Conservation (phyloP, 2,329 filamentous ascomycete genomes). For the Colletotrichum sp. region DNA sequence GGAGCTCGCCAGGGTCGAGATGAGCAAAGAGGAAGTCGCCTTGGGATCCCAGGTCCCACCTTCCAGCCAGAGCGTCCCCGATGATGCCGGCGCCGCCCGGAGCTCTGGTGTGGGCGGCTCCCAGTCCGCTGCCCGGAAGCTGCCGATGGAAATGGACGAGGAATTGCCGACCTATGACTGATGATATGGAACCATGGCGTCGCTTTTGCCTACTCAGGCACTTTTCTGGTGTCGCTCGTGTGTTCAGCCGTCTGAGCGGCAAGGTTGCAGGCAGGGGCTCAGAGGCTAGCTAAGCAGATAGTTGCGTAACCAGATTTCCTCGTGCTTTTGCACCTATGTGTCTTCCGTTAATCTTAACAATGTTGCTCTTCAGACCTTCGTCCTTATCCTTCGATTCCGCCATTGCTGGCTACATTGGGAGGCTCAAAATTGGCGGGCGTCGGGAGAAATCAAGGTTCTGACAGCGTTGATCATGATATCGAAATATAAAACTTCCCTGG, state of each 20-base stretch:
- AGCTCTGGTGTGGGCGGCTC: not conserved
- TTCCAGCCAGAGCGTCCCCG: not conserved
- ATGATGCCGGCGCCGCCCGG: not conserved
- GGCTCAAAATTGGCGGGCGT: too few relatives aligned
- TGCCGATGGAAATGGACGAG: not conserved
- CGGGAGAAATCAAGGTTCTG: too few relatives aligned
- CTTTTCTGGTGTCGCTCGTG: not conserved
- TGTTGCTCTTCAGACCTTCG: too few relatives aligned
- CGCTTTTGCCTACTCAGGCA: not conserved
- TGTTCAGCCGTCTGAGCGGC: not conserved
- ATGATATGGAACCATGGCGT: not conserved
- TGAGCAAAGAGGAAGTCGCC: not conserved
- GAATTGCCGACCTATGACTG: not conserved
- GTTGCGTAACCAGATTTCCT: not conserved
- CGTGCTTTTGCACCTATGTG: too few relatives aligned
- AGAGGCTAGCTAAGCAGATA: not conserved
- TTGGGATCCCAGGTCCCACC: not conserved
- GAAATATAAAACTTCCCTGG: too few relatives aligned
- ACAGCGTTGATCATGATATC: too few relatives aligned
- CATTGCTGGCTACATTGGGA: too few relatives aligned
- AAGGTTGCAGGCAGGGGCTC: too few relatives aligned
- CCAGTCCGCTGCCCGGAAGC: not conserved
- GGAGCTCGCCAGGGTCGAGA: not conserved
- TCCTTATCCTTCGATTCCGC: too few relatives aligned
- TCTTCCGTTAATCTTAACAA: too few relatives aligned